Base-by-base conservation (phyloP, 2,329 filamentous ascomycete species). In the Penicillium sp. region DNA sequence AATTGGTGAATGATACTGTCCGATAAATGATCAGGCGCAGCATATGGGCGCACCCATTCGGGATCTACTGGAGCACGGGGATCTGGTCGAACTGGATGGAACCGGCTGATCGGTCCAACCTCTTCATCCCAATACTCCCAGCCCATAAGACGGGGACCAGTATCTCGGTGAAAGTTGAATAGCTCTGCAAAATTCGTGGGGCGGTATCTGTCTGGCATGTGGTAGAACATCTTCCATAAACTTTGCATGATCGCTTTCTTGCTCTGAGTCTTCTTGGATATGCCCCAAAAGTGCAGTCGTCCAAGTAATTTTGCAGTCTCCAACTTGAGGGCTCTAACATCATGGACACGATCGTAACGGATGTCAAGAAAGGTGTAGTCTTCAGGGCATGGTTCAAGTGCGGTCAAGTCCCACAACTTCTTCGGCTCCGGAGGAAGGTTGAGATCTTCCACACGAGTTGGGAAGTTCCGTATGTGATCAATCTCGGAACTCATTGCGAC, bases 141-240 rank as follows among this genome's bases (percentile, higher is more conserved):
- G 52, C 56, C 60, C 50, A 74, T 47, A 8, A 74, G 60, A n/a
- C 72, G 65, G 52, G 72, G 72, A 1, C 72, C 72, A 37, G 62
- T 63, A 54, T 74, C 71, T 21, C 66, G 60, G 3, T 42, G 50
- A 8, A 63, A 33, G n/a, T 66, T 58, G 11, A 58, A 43, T 8
- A 70, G 8, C 3, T 70, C 62, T 0, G 19, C 16, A 13, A 51
- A 62, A 3, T 39, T 57, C 4, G 49, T 39, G 1, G 70, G 68
- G 2, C 54, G 58, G 47, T 69, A 63, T 1, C 56, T 10, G 14
- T 61, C 50, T 19, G 61, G 60, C 49, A 62, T 60, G 27, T 72
- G 59, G 39, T 67, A 73, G 11, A 69, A 56, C 10, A 71, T 44
- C 35, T 72, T 71, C 48, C 54, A 66, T 16, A 72, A 37, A 3